These are phyloP conservation scores for Alloteropsis semialata DNA, from an alignment of 176 grass and related monocot genomes.

Conservation along the genomic window DNA sequence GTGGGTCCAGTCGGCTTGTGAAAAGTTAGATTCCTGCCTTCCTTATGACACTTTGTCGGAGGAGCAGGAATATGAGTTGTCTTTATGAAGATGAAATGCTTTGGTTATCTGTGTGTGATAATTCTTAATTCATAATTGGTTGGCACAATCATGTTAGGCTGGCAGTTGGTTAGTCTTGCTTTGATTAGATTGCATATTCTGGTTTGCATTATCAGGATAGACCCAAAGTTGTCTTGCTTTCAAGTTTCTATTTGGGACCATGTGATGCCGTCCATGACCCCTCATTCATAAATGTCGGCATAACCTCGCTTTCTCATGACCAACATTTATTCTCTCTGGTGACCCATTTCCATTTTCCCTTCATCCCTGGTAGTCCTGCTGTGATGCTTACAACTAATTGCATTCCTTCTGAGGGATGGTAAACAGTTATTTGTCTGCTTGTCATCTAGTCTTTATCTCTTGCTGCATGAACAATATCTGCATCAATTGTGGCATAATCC, in stretches of 20 bases:
- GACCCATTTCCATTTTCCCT: not conserved
- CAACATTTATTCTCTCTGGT: not conserved
- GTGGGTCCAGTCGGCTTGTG: not conserved
- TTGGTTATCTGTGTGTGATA: not conserved
- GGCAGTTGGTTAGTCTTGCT: conserved; percentile 8
- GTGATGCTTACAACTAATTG: not conserved
- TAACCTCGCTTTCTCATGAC: conserved; percentile 4
- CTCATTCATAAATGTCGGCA: not conserved
- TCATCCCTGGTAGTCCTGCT: not conserved
- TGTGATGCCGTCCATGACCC: not conserved
- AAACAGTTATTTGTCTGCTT: not conserved
- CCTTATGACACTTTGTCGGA: conserved; percentile 10
- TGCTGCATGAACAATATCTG: not conserved
- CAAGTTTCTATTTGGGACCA: conserved; percentile 35
- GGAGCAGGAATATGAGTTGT: not conserved
- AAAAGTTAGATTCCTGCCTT: conserved; percentile 18
- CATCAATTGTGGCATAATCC: not conserved
- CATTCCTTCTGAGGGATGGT: not conserved
- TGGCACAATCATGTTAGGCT: not conserved
- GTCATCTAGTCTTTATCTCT: not conserved
- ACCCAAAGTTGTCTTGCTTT: conserved; percentile 6
- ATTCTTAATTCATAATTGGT: no score
- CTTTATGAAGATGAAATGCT: conserved; percentile 10
- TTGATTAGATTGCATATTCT: conserved; percentile 26
- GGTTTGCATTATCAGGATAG: conserved; percentile 24